Evolutionary conservation across 2,329 filamentous ascomycete genomes (phyloP).

Genomic region (Aspergillus ruber): DNA sequence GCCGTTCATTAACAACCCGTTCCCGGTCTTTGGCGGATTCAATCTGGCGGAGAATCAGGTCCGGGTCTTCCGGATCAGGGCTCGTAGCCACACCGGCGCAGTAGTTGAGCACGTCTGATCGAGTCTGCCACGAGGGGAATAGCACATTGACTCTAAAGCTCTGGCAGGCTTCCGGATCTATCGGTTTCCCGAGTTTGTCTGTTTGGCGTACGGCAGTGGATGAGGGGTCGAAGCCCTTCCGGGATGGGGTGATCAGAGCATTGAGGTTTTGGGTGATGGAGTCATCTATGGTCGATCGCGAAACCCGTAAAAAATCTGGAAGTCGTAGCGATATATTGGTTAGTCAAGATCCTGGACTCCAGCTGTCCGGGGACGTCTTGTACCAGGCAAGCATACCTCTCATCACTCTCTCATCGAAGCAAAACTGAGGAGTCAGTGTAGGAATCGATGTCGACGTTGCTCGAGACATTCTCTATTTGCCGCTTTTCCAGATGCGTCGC

Average conservation of each 20-base stretch:
- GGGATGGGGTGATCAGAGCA: conserved; percentile 70
- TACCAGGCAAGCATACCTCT: conserved; percentile 49
- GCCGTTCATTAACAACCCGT: conserved; percentile 72
- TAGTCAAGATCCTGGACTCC: background rate
- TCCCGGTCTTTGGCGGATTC: conserved; percentile 66
- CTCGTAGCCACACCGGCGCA: conserved; percentile 82
- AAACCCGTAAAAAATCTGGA: conserved; percentile 82
- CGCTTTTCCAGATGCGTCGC: conserved; percentile 16
- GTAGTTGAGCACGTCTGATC: conserved; percentile 79
- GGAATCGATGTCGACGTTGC: conserved; percentile 41
- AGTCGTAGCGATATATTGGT: background rate
- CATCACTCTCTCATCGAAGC: conserved; percentile 64
- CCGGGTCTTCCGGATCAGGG: conserved; percentile 81
- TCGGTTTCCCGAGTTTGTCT: conserved; percentile 43
- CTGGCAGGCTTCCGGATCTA: conserved; percentile 59
- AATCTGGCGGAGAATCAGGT: conserved; percentile 60
- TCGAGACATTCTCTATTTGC: conserved; percentile 32
- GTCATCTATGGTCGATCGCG: conserved; percentile 80
- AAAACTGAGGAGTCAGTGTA: conserved; percentile 65
- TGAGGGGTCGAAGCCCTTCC: conserved; percentile 66
- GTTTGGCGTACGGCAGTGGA: conserved; percentile 63
- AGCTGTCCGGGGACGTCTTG: background rate
- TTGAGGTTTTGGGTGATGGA: conserved; percentile 91
- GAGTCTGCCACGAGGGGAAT: conserved; percentile 80
- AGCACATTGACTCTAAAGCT: conserved; percentile 70